These are phyloP conservation scores for Chernovozyma aurita DNA, from an alignment of 1,139 yeast species.

Conservation along the genomic window DNA sequence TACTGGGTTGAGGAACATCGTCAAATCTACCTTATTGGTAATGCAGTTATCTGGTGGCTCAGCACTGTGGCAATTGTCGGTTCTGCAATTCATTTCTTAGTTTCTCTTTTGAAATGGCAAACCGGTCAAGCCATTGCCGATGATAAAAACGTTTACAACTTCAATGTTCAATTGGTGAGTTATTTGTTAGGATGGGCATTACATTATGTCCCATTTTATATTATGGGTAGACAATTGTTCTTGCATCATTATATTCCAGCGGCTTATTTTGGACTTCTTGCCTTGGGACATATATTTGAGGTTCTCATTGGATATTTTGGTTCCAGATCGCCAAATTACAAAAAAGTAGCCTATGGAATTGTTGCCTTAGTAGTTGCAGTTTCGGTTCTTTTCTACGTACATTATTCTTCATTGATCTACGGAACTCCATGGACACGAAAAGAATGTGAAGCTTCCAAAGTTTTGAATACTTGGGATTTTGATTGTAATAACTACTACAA, in stretches of 20 bases:
- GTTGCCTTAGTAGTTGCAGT: constrained; percentile 46
- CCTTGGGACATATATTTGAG: constrained; percentile 79
- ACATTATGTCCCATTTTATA: constrained; percentile 82
- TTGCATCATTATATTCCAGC: constrained; percentile 92
- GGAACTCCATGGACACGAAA: constrained; percentile 78
- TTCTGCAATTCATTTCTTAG: constrained; percentile 49
- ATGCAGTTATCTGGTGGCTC: constrained; percentile 88
- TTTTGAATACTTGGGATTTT: constrained; percentile 76
- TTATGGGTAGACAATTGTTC: constrained; percentile 93
- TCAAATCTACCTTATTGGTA: constrained; percentile 86
- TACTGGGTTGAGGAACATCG: constrained; percentile 81
- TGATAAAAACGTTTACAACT: constrained; percentile 59
- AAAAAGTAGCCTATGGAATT: constrained; percentile 36
- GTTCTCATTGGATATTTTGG: constrained; percentile 46
- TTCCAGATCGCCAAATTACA: constrained; percentile 23
- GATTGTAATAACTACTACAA: constrained; percentile 61
- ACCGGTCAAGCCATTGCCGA: constrained; percentile 46
- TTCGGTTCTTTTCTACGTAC: constrained; percentile 53
- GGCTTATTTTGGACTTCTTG: constrained; percentile 80
- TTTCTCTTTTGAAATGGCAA: constrained; percentile 76
- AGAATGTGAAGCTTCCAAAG: constrained; percentile 59
- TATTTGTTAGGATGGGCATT: constrained; percentile 78
- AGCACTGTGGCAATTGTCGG: constrained; percentile 55
- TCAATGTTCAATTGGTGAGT: constrained; percentile 64
- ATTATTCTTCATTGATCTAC: constrained; percentile 72